Conservation (phyloP, 345 rosid species). For the Eutrema yunnanense region DNA sequence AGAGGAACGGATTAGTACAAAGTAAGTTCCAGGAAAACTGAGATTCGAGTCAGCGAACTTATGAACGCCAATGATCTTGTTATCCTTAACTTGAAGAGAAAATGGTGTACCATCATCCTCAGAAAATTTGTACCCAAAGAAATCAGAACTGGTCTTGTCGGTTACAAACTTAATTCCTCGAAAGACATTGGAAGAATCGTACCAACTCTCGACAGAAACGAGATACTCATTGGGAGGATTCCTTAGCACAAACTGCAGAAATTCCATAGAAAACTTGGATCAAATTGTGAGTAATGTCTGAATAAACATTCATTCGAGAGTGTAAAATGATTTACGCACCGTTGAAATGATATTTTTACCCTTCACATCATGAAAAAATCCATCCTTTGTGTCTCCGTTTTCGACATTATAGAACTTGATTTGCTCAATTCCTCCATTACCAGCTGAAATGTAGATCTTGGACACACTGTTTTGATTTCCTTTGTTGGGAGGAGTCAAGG, state of each 20-base stretch:
- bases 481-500: not conserved
- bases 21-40: conserved; percentile 21
- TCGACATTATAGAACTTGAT: conserved; percentile 7
- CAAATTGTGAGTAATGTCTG: not conserved
- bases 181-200: not conserved
- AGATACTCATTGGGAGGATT: conserved; percentile 10
- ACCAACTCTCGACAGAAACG: conserved; percentile 7
- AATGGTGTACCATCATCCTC: conserved; percentile 12
- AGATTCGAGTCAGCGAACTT: not conserved
- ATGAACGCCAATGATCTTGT: conserved; percentile 17
- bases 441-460: not conserved
- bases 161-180: conserved; percentile 17
- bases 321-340: not conserved
- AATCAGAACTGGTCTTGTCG: conserved; percentile 3
- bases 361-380: not conserved
- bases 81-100: conserved; percentile 9
- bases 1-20: no score
- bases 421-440: not conserved
- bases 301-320: not conserved
- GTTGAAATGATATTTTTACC: not conserved
- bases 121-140: not conserved
- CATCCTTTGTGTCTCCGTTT: conserved; percentile 2
- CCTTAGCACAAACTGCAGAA: conserved; percentile 1
- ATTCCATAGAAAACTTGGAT: not conserved
- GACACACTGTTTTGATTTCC: not conserved